A percentile compares a stretch with the other conserved stretches of the same genome.
Evolutionary conservation across 208 protist species (phyloP).

Genomic region (Leishmania lainsoni): DNA sequence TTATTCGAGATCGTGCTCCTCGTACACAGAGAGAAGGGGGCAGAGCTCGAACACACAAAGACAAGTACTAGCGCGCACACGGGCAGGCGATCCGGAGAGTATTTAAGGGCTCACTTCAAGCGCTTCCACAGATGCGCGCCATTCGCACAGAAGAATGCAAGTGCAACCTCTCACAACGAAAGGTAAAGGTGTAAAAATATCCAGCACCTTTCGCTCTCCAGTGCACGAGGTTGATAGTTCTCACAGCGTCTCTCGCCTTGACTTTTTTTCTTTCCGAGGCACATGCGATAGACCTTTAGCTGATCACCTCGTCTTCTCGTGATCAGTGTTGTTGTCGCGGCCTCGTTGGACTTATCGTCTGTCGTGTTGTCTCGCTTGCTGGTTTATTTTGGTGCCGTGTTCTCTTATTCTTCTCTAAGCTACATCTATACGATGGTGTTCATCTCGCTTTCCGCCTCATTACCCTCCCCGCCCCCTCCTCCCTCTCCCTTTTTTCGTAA

Average conservation of each 20-base stretch:
- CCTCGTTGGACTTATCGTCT: neutral
- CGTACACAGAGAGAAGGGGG: neutral
- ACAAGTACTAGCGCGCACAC: neutral
- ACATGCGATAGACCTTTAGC: neutral
- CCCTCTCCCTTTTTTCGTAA: neutral
- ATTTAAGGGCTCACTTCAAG: neutral
- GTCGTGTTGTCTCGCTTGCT: neutral
- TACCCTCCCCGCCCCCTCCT: too few species aligned
- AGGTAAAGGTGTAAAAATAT: neutral
- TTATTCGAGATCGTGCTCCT: neutral
- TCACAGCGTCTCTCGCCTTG: neutral
- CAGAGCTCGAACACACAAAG: neutral
- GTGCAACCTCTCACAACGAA: neutral
- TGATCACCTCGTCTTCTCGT: neutral
- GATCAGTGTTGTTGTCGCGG: neutral
- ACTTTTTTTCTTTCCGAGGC: neutral
- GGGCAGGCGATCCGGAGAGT: neutral
- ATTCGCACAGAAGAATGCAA: neutral
- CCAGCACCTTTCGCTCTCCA: neutral
- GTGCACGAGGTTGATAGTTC: neutral
- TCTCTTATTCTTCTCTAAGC: conserved; percentile 4
- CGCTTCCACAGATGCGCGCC: neutral
- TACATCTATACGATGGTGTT: neutral
- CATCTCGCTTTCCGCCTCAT: neutral
- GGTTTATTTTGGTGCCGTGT: neutral